Evolutionary conservation across 2,329 filamentous ascomycete genomes (phyloP), one percentile per base, ranked within the genome.

Genomic region (Diplodia mutila): DNA sequence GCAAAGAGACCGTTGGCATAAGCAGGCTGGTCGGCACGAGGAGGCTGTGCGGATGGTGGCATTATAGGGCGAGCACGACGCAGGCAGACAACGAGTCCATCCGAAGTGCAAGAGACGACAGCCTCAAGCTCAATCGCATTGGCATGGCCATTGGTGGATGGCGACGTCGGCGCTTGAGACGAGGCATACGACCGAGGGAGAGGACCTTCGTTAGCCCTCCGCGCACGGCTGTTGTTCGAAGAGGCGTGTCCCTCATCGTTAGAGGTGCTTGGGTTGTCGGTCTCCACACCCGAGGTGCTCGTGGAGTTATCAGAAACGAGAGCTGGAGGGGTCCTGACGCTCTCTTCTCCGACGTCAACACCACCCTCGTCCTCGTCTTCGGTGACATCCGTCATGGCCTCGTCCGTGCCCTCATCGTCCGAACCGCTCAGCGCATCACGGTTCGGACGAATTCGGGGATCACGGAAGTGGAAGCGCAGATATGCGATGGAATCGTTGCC

Each of bases 401-500:
- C 75, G 72, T 84, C 76, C 32, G 77, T 75, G 16, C 80, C 77
- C 8, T 81, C 81, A 25, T 80, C 79, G 32, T 83, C 79, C 12
- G 84, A 79, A 61, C 86, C 84, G 66, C 86, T 84, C 32, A 72
- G 73, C 4, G 73, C 72, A 16, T 74, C 71, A 61, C 82, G 80
- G 65, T 79, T 84, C 14, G 63, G 57, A 25, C 39, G 39, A 18
- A 46, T 29, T 34, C 90, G 84, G 21, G 92, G 92, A 75, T 95
- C 90, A 65, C 91, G 86, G 74, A 91, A 94, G 86, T 89, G 92
- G 77, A 96, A 97, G 21, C 93, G 90, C 68, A 97, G 83, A 73
- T 97, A 96, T 1, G 93, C 92, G 73, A 96, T 95, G 1, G 93
- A 96, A 76, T 97, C 92, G 73, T 97, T 96, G 32, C 90, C 90